These are phyloP conservation scores for Tylopilus subfusipes DNA, from an alignment of 768 basidiomycete genomes.

Conservation along the genomic window DNA sequence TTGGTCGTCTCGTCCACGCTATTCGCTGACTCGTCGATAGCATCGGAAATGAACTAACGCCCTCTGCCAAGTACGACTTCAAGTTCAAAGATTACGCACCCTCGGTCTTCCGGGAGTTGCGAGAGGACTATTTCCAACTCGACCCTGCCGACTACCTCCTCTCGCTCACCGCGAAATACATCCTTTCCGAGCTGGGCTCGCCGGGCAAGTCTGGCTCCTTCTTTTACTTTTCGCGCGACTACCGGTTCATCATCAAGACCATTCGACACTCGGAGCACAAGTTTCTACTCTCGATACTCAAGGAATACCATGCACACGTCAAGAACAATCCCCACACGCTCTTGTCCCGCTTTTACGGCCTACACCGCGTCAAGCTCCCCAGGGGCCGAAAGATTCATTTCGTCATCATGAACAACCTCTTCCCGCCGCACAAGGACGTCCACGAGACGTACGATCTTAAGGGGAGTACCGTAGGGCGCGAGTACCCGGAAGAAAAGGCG, in stretches of 20 bases:
- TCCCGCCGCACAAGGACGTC: slow-evolving; percentile 94
- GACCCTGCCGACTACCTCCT: slow-evolving; percentile 98
- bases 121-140: slow-evolving; percentile 91
- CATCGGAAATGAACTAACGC: slow-evolving; percentile 96
- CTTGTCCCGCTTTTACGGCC: slow-evolving; percentile 90
- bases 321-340: slow-evolving; percentile 90
- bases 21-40: slow-evolving; percentile 37
- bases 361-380: slow-evolving; percentile 96
- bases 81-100: slow-evolving; percentile 99
- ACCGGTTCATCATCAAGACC: slow-evolving; percentile 99
- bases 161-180: slow-evolving; percentile 95
- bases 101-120: slow-evolving; percentile 93
- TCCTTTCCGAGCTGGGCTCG: slow-evolving; percentile 94
- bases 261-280: slow-evolving; percentile 94
- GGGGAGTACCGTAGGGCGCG: slow-evolving; percentile 86
- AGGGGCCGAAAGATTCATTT: slow-evolving; percentile 95
- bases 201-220: slow-evolving; percentile 99
- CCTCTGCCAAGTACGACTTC: slow-evolving; percentile 97
- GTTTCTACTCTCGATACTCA: slow-evolving; percentile 82
- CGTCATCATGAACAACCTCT: slow-evolving; percentile 99
- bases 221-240: slow-evolving; percentile 98
- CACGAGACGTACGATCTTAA: slow-evolving; percentile 99
- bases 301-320: slow-evolving; percentile 81
- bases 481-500: slow-evolving; percentile 81
- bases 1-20: not conserved